Evolutionary conservation across 2,329 filamentous ascomycete genomes (phyloP).

Genomic region (Cladobotryum mycophilum): DNA sequence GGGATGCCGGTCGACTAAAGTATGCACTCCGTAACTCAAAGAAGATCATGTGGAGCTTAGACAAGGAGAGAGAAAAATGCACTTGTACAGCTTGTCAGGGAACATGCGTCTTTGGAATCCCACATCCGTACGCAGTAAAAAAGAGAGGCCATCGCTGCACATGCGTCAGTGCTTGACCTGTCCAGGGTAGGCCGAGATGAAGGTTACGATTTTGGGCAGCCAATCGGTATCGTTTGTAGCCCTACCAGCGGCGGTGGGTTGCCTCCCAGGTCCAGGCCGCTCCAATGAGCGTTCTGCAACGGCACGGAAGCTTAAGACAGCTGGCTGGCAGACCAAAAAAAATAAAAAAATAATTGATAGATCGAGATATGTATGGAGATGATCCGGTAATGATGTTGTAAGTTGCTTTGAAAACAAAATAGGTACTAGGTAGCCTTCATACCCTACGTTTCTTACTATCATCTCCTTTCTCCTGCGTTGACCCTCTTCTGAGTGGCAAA

Average conservation of each 20-base stretch:
- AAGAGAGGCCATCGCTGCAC: too few species aligned
- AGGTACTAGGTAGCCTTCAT: too few species aligned
- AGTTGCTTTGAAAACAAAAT: too few species aligned
- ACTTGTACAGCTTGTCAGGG: not conserved
- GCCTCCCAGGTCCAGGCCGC: not conserved
- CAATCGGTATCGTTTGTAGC: conserved; percentile 9
- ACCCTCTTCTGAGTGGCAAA: not conserved
- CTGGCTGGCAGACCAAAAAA: too few species aligned
- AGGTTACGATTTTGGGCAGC: not conserved
- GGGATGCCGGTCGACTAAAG: too few species aligned
- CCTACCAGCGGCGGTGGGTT: conserved; percentile 1
- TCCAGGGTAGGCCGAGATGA: not conserved
- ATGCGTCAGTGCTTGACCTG: not conserved
- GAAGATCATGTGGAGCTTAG: too few species aligned
- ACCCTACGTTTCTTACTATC: too few species aligned
- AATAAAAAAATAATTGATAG: too few species aligned
- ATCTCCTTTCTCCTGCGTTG: not conserved
- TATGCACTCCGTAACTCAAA: too few species aligned
- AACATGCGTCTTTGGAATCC: not conserved
- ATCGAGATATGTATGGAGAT: not conserved
- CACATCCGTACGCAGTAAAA: too few species aligned
- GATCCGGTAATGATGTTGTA: too few species aligned
- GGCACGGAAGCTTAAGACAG: too few species aligned
- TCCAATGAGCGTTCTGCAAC: not conserved
- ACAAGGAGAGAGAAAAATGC: not conserved